These are phyloP conservation scores for Syzygium jambos DNA, from an alignment of 345 rosid species.

Conservation along the genomic window DNA sequence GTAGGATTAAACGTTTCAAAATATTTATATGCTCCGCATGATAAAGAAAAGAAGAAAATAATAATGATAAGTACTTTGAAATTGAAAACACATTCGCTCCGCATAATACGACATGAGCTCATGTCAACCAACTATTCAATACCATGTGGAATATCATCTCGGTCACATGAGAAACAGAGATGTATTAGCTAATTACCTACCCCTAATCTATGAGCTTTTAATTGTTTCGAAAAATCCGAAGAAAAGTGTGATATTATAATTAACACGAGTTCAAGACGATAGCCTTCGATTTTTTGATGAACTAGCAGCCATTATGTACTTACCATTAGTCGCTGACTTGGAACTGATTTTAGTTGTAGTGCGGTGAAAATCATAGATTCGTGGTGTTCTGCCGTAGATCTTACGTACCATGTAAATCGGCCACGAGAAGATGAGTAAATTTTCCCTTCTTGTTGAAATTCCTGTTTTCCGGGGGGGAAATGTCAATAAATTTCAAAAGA, in stretches of 20 bases:
- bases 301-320: not conserved
- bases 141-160: not conserved
- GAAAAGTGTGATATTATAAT: not conserved
- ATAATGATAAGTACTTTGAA: not conserved
- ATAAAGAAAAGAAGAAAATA: no score
- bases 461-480: not conserved
- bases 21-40: no score
- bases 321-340: not conserved
- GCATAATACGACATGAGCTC: rapidly evolving
- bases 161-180: not conserved
- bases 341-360: not conserved
- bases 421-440: not conserved
- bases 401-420: not conserved
- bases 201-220: not conserved
- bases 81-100: not conserved
- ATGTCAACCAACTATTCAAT: not conserved
- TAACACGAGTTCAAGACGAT: not conserved
- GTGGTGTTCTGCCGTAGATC: not conserved
- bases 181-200: not conserved
- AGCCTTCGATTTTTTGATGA: not conserved
- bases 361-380: not conserved
- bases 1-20: no score
- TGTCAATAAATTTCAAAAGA: not conserved
- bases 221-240: not conserved
- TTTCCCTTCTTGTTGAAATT: not conserved